phyloP scores from a whole-genome alignment of 768 basidiomycete genomes.

The Cystofilobasidium capitatum region DNA sequence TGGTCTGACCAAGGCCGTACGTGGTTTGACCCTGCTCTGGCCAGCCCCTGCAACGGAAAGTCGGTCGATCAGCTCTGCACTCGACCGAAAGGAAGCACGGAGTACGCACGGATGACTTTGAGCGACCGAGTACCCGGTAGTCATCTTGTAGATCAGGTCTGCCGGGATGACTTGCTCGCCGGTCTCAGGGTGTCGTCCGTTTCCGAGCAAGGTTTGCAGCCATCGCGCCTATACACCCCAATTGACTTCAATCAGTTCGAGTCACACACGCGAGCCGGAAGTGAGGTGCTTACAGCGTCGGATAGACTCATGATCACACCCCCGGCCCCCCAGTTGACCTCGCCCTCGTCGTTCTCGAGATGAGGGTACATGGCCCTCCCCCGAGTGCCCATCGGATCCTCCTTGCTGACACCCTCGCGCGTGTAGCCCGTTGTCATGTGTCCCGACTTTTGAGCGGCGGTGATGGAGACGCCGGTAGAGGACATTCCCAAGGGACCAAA shows the following conservation, averaged over 20 bases:
- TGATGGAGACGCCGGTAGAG: conserved; percentile 29
- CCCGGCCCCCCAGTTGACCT: conserved; percentile 30
- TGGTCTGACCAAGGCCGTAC: conserved; percentile 34
- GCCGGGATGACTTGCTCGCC: conserved; percentile 29
- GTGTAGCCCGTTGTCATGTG: conserved; percentile 28
- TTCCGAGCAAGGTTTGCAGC: conserved; percentile 12
- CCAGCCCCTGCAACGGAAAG: background rate
- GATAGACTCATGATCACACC: conserved; percentile 30
- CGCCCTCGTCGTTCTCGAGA: conserved; percentile 3
- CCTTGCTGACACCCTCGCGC: conserved; percentile 9
- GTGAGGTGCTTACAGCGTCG: conserved; percentile 32
- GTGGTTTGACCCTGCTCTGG: background rate
- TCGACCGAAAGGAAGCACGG: background rate
- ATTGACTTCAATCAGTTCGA: background rate
- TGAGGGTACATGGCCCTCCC: background rate
- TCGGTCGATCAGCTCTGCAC: conserved; percentile 20
- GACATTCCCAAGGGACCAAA: conserved; percentile 32
- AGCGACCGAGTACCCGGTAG: conserved; percentile 6
- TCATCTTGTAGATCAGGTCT: conserved; percentile 17
- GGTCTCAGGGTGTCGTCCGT: conserved; percentile 14
- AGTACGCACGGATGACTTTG: background rate
- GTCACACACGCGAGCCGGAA: no score
- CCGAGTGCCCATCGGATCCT: conserved; percentile 1
- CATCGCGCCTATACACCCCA: background rate
- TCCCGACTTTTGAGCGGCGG: conserved; percentile 27